phyloP scores from a whole-genome alignment of 2,329 filamentous ascomycete species.

The Simplicillium aogashimaense region DNA sequence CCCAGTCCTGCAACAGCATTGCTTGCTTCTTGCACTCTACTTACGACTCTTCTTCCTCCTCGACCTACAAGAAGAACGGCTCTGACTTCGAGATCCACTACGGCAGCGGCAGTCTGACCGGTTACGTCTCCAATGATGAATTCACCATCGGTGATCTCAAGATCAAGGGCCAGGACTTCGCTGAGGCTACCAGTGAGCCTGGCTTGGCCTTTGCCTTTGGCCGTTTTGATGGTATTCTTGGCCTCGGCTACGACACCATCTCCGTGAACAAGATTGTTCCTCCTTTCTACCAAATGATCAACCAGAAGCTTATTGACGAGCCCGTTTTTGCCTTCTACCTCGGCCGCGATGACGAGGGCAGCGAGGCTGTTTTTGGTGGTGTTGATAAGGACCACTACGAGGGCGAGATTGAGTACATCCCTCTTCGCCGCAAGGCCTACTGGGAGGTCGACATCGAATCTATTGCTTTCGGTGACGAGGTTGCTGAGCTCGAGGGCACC shows the following conservation, averaged over 20 bases:
- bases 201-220: conserved; percentile 97
- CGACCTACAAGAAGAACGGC: conserved; percentile 89
- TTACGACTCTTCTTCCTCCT: conserved; percentile 86
- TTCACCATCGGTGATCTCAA: conserved; percentile 81
- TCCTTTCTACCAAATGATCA: conserved; percentile 92
- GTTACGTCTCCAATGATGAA: conserved; percentile 84
- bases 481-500: conserved; percentile 84
- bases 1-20: conserved; percentile 81
- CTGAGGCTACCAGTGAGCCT: conserved; percentile 90
- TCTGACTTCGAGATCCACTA: conserved; percentile 88
- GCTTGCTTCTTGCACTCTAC: conserved; percentile 96
- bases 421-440: conserved; percentile 96
- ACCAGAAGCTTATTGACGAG: conserved; percentile 83
- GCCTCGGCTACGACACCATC: conserved; percentile 89
- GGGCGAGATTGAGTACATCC: conserved; percentile 86
- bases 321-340: conserved; percentile 97
- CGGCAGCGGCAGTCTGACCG: conserved; percentile 86
- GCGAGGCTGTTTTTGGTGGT: conserved; percentile 84
- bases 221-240: conserved; percentile 92
- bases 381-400: conserved; percentile 70
- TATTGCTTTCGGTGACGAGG: conserved; percentile 78
- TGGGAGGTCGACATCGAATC: conserved; percentile 97
- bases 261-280: conserved; percentile 94
- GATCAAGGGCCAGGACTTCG: conserved; percentile 86
- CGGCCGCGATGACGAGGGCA: conserved; percentile 61